Base-by-base conservation (phyloP, 2,329 filamentous ascomycete species). In the Aurifilum marmelostoma region DNA sequence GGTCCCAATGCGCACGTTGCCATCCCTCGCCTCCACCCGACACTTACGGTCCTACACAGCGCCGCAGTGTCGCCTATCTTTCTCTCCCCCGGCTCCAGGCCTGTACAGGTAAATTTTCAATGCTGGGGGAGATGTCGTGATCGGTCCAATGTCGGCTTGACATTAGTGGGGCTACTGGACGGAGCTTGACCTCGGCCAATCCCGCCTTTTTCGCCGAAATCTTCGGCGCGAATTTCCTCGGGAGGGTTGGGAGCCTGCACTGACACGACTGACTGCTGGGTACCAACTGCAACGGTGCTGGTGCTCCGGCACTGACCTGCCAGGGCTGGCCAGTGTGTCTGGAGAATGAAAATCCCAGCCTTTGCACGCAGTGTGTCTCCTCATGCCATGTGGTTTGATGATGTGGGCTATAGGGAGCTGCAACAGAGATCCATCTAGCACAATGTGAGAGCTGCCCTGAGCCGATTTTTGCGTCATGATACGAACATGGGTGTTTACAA, bases 191-290 rank as follows among this genome's bases (percentile, higher is more conserved):
- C 43, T 71, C 64, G 69, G 69, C 39, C 69, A 66, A 65, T 69
- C 59, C 69, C 69, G 69, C 69, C 68, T 66, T 66, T 66, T 61
- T 67, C 65, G 65, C 69, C 54, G 61, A 69, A 71, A 69, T 65
- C 34, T 29, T 71, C 69, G 69, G 67, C 65, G 65, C 67, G 59
- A 63, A 47, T 63, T 47, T 32, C 14, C 41, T 32, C 14, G 5
- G 37, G 56, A 8, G 24, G 27, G 58, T 34, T 61, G 32, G 24
- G 11, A n/a, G 37, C 59, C 8, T n/a, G 37, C 59, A 62, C 37
- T 62, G 7, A 39, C 37, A 62, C 34, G 29, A 37, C 56, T 27
- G 56, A 27, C n/a, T 43, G 59, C 34, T 24, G 24, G 21, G 18
- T 27, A 18, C 12, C 32, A 60, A 60, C 32, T 34, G 58, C 32